A percentile compares a stretch with the other conserved stretches of the same genome.
These are phyloP conservation scores for Oryza meridionalis DNA, from an alignment of 176 grass and related monocot genomes.

Conservation along the genomic window DNA sequence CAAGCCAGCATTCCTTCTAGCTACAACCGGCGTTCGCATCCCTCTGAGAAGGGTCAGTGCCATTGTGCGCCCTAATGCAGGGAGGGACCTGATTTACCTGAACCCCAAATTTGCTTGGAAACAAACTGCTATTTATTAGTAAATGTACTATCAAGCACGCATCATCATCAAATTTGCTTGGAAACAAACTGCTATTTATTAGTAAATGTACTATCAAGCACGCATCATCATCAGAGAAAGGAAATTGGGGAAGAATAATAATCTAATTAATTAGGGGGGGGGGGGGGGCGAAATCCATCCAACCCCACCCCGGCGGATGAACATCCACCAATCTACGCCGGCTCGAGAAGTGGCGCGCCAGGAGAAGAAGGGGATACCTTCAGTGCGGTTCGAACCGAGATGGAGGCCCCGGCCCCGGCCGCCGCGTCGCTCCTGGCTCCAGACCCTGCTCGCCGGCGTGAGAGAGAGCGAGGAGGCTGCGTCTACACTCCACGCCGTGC, in stretches of 20 bases:
- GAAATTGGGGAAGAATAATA: too few species aligned
- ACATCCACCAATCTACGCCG: neutral
- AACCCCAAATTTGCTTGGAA: neutral
- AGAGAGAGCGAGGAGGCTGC: neutral
- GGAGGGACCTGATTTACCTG: neutral
- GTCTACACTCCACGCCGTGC: too few species aligned
- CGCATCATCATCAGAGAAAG: too few species aligned
- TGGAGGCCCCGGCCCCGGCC: too few species aligned
- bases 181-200: neutral
- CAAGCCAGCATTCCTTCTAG: conserved; percentile 11
- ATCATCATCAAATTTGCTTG: neutral
- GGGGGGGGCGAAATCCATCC: neutral
- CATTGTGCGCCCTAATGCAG: conserved; percentile 38
- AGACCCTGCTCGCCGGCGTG: neutral
- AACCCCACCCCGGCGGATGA: too few species aligned
- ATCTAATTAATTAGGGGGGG: too few species aligned
- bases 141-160: too few species aligned
- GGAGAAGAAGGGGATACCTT: neutral
- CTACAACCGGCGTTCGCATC: conserved; percentile 41
- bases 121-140: neutral
- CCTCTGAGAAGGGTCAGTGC: conserved; percentile 69
- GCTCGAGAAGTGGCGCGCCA: neutral
- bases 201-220: neutral
- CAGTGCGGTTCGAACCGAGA: neutral
- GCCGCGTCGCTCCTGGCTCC: neutral